These are phyloP conservation scores for Lobosporangium transversale DNA, from an alignment of 192 early-diverging fungal genomes.

Conservation along the genomic window DNA sequence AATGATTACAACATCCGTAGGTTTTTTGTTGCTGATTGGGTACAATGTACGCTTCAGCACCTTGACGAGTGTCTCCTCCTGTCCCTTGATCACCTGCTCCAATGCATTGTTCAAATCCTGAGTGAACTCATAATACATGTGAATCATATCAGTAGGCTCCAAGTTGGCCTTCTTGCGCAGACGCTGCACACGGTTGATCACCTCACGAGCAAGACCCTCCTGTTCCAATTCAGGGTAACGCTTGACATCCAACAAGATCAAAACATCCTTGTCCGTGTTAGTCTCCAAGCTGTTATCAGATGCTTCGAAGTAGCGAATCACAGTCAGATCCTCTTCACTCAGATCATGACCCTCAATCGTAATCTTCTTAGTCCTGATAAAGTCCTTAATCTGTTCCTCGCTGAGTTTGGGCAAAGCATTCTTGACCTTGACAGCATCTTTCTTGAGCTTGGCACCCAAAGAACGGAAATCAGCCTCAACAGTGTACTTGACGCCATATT, in stretches of 20 bases:
- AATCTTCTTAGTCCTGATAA: conserved; percentile 72
- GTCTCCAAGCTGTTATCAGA: conserved; percentile 76
- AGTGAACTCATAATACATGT: conserved; percentile 82
- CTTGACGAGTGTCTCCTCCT: conserved; percentile 77
- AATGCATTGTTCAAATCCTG: conserved; percentile 76
- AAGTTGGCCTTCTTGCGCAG: conserved; percentile 95
- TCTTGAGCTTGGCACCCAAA: conserved; percentile 90
- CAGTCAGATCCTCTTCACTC: conserved; percentile 84
- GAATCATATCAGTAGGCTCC: conserved; percentile 87
- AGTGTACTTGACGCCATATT: conserved; percentile 93
- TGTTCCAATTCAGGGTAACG: conserved; percentile 84
- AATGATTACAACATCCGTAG: conserved; percentile 67
- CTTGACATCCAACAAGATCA: conserved; percentile 89
- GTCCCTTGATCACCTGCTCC: conserved; percentile 73
- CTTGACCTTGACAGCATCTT: conserved; percentile 87
- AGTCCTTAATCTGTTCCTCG: conserved; percentile 84
- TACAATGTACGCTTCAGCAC: conserved; percentile 77
- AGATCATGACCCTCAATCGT: conserved; percentile 83
- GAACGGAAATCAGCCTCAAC: conserved; percentile 91
- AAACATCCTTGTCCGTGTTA: conserved; percentile 79
- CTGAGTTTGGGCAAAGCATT: conserved; percentile 81
- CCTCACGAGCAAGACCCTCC: conserved; percentile 93
- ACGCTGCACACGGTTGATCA: conserved; percentile 97
- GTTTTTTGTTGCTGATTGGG: conserved; percentile 44
- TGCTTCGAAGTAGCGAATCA: conserved; percentile 87